A percentile compares a stretch with the other conserved stretches of the same genome.
Evolutionary conservation across 202 grass and related monocot genomes (phyloP).

Genomic region (Digitaria exilis): DNA sequence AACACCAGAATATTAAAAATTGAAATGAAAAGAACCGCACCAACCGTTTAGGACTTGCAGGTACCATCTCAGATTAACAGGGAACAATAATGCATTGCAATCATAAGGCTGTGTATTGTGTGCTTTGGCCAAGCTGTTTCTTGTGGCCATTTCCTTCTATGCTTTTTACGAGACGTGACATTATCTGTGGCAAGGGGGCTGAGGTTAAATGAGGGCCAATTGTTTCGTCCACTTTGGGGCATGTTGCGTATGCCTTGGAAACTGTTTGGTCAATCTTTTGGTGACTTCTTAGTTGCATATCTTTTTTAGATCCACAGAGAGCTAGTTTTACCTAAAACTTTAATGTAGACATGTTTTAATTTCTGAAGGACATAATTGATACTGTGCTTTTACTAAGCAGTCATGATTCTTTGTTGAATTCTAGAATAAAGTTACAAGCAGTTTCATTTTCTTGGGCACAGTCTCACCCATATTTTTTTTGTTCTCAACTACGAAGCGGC

Average conservation of each 20-base stretch:
- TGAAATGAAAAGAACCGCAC: background rate
- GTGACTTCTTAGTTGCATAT: background rate
- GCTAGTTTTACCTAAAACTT: background rate
- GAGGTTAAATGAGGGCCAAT: conserved; percentile 15
- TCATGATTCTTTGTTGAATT: background rate
- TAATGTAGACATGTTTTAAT: background rate
- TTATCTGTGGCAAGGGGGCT: background rate
- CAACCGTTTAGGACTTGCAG: background rate
- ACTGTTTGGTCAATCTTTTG: conserved; percentile 32
- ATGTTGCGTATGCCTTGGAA: conserved; percentile 19
- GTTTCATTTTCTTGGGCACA: conserved; percentile 9
- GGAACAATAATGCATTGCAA: conserved; percentile 4
- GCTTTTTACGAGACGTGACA: conserved; percentile 33
- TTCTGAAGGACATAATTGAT: background rate
- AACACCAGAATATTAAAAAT: background rate
- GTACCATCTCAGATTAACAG: background rate
- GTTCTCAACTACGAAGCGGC: conserved; percentile 19
- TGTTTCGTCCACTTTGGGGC: conserved; percentile 13
- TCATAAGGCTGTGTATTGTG: conserved; percentile 12
- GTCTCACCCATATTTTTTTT: conserved; percentile 33
- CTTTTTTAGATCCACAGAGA: conserved; percentile 18
- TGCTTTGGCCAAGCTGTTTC: conserved; percentile 20
- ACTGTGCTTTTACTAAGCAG: background rate
- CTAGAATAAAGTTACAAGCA: background rate
- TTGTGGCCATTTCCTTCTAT: conserved; percentile 21